Base-by-base conservation (phyloP, 2,329 filamentous ascomycete species). In the Xylariaceae sp. region DNA sequence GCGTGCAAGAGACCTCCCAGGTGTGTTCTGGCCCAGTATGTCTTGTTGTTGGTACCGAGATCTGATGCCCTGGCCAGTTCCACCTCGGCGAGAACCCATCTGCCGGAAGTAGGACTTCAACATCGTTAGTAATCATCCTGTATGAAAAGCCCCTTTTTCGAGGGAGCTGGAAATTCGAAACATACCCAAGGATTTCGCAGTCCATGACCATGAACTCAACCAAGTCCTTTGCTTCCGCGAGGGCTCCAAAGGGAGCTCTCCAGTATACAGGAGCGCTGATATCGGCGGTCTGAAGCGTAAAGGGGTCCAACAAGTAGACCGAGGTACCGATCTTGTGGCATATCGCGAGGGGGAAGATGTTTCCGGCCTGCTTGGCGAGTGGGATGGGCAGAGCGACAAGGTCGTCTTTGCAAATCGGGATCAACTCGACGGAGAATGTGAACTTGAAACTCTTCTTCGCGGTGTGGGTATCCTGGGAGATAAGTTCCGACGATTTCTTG, bases 331-430 rank as follows among this genome's bases (percentile, higher is more conserved):
- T 87, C 66, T 89, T 85, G 74, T 92, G 85, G 79, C 94, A 97
- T 44, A 99, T 80, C 1, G 88, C 85, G 44, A 99, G 79, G 2
- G 94, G 94, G 1, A 86, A 83, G 68, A 97, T 96, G 74, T 96
- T 97, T 64, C 94, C 92, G 55, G 89, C 80, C 58, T 88, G 85
- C 73, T 92, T 94, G 11, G 94, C 94, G 60, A 97, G 79, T 67
- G 91, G 92, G 64, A 96, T 86, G 0, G 94, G 94, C 41, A 99
- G 78, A 1, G 90, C 92, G n/a, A 99, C 90, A 34, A 99, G 80
- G 72, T 99, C 94, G 68, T 99, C 94, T 75, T 97, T 96, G 80
- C 94, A 97, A 53, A 99, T 92, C 1, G 94, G 94, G 30, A 97
- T 88, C 53, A 99, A 76, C 72, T 97, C 90, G 56, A 88, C 86